phyloP scores from a whole-genome alignment of 2,329 filamentous ascomycete species.

The Tolypocladium sp. region DNA sequence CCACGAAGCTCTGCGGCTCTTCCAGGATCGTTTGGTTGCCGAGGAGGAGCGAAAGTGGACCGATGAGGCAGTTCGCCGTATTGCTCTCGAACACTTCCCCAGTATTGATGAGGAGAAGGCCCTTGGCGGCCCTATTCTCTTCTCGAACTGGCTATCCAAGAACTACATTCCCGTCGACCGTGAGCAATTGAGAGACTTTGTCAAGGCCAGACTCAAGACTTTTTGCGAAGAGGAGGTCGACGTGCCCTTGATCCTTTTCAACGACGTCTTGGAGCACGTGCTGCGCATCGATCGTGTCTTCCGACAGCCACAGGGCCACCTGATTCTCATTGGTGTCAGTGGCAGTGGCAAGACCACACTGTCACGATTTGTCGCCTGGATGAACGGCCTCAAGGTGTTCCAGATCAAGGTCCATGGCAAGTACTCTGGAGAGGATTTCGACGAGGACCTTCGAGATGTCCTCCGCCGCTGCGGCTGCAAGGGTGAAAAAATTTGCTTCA shows the following conservation, averaged over 20 bases:
- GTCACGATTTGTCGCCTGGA: conserved; percentile 97
- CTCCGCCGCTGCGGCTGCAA: conserved; percentile 91
- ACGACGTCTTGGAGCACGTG: conserved; percentile 96
- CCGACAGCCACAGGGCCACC: conserved; percentile 92
- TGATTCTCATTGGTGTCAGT: conserved; percentile 97
- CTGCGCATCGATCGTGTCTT: conserved; percentile 98
- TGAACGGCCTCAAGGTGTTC: conserved; percentile 98
- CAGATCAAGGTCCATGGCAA: conserved; percentile 99
- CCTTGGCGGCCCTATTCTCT: conserved; percentile 86
- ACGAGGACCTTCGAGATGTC: conserved; percentile 92
- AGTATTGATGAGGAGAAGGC: conserved; percentile 88
- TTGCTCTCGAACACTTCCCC: conserved; percentile 87
- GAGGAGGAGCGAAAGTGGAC: conserved; percentile 97
- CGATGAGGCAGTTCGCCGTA: conserved; percentile 73
- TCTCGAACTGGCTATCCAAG: conserved; percentile 99
- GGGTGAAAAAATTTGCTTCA: conserved; percentile 99
- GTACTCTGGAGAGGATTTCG: conserved; percentile 97
- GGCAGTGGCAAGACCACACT: conserved; percentile 97
- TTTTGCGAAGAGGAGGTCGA: conserved; percentile 99
- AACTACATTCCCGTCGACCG: conserved; percentile 96
- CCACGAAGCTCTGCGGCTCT: conserved; percentile 89
- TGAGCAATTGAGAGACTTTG: conserved; percentile 90
- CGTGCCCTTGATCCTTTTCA: conserved; percentile 97
- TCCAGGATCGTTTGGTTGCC: conserved; percentile 91
- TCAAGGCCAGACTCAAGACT: conserved; percentile 91